Conservation (phyloP, 2,329 filamentous ascomycete genomes). For the Camillea tinctor region DNA sequence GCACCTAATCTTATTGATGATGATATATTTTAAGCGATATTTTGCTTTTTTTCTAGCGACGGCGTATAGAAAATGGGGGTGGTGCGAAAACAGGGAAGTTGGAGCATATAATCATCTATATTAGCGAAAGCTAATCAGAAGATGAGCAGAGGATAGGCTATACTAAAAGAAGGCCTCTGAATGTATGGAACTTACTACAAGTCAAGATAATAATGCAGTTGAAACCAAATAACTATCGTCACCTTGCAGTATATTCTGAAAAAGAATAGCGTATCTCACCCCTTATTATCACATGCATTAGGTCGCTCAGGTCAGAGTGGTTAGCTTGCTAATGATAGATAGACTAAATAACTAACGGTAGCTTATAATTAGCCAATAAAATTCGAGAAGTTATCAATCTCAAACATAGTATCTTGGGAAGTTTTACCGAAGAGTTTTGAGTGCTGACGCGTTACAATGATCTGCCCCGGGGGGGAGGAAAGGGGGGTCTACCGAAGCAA, state of each 20-base stretch:
- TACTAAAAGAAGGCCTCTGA: conserved; percentile 4
- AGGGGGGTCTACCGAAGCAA: not conserved
- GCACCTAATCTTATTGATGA: conserved; percentile 13
- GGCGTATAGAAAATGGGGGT: conserved; percentile 19
- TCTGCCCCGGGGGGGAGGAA: not conserved
- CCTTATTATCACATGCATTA: not conserved
- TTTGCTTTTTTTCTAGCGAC: conserved; percentile 16
- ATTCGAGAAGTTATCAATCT: not conserved
- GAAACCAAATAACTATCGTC: too few relatives aligned
- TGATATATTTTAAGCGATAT: conserved; percentile 1
- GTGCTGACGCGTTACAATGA: not conserved
- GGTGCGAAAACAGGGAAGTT: conserved; percentile 6
- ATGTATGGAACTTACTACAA: conserved; percentile 12
- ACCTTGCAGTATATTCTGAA: not conserved
- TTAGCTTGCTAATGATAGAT: not conserved
- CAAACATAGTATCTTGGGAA: not conserved
- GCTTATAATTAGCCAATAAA: not conserved
- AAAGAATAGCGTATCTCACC: too few relatives aligned
- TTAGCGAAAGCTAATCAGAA: conserved; percentile 5
- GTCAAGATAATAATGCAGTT: conserved; percentile 12
- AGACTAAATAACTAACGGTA: not conserved
- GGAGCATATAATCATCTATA: not conserved
- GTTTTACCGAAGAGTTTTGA: not conserved
- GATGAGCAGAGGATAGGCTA: not conserved
- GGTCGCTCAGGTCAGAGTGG: not conserved